Percentiles rank a stretch among this genome's conserved stretches.
phyloP scores from a whole-genome alignment of 371 early-diverging fungal species.

The Zychaea mexicana region DNA sequence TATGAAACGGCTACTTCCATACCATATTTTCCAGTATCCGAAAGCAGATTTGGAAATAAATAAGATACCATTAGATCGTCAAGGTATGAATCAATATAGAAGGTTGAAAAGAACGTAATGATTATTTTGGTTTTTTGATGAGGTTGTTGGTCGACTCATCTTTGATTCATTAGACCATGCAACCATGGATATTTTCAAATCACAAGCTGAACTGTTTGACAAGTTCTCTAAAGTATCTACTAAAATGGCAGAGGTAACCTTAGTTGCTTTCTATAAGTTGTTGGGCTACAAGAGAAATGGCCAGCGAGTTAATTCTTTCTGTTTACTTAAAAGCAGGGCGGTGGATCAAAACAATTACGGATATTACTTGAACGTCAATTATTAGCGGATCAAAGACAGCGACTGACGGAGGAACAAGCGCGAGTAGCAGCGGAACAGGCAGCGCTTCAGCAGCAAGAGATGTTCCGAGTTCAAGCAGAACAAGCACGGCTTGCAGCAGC shows the following conservation, averaged over 20 bases:
- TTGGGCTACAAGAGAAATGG: too few species aligned
- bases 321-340: constrained; percentile 18
- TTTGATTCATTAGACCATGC: constrained; percentile 31
- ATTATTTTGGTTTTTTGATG: too few species aligned
- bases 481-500: constrained; percentile 27
- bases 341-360: constrained; percentile 20
- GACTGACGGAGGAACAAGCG: constrained; percentile 40
- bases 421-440: constrained; percentile 48
- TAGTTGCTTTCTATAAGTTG: too few species aligned
- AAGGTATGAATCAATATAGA: constrained; percentile 24
- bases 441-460: constrained; percentile 41
- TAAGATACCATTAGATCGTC: constrained; percentile 47
- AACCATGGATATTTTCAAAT: constrained; percentile 46
- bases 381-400: constrained; percentile 33
- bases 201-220: constrained; percentile 38
- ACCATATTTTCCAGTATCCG: constrained; percentile 74
- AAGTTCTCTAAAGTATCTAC: constrained; percentile 24
- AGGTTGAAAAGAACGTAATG: background rate
- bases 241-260: constrained; percentile 29
- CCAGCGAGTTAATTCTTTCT: too few species aligned
- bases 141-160: background rate
- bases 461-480: constrained; percentile 37
- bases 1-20: constrained; percentile 68
- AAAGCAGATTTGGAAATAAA: constrained; percentile 61
- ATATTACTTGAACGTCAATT: constrained; percentile 36